A percentile compares a stretch with the other conserved stretches of the same genome.
These are phyloP conservation scores for Catharanthus roseus DNA, from an alignment of 257 asterid genomes.

Conservation along the genomic window DNA sequence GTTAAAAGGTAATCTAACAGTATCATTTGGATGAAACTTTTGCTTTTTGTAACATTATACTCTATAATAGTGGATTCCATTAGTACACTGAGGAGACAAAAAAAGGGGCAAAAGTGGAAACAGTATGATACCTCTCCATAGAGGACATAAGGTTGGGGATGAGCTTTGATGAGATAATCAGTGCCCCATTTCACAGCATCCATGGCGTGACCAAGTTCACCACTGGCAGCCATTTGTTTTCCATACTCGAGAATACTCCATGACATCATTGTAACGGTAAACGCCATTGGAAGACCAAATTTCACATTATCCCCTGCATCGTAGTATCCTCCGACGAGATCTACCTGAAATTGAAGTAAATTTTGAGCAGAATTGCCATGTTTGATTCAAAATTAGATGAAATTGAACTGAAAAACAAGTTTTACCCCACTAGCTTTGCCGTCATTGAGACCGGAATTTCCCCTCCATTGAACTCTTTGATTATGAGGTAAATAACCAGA, in stretches of 20 bases:
- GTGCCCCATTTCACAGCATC: constrained; percentile 98
- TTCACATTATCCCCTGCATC: constrained; percentile 99
- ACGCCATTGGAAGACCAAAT: constrained; percentile 95
- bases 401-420: not conserved
- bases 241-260: constrained; percentile 95
- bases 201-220: constrained; percentile 78
- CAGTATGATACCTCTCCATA: constrained; percentile 67
- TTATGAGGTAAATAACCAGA: constrained; percentile 77
- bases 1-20: not conserved
- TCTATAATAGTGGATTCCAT: no score
- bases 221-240: constrained; percentile 59
- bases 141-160: constrained; percentile 75
- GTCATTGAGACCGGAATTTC: constrained; percentile 85
- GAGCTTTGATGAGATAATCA: constrained; percentile 93
- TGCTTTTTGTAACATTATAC: no score
- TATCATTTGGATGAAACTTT: no score
- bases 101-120: not conserved
- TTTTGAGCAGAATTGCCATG: not conserved
- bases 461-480: constrained; percentile 89
- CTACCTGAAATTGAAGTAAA: constrained; percentile 53
- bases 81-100: no score
- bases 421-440: constrained; percentile 80
- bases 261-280: constrained; percentile 86
- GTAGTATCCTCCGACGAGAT: constrained; percentile 94
- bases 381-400: no score